Base-by-base conservation (phyloP, 176 grass and related monocot species). In the Pontederia crassipes region DNA sequence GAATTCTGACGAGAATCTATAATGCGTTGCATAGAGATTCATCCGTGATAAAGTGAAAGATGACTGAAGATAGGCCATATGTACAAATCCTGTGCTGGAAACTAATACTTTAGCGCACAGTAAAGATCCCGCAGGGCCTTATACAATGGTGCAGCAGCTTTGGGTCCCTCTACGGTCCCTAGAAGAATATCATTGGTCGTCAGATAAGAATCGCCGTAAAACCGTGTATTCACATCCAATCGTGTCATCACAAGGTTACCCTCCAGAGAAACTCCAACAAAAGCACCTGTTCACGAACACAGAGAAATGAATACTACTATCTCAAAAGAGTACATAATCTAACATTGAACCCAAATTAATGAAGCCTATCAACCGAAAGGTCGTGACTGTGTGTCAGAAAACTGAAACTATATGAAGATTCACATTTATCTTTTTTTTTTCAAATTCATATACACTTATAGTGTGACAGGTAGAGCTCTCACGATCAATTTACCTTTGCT, bases 171-270 rank as follows among this genome's bases (percentile, higher is more conserved):
- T 13, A 89, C 70, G 17, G 70, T 72, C 9, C 90, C 90, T 15
- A 69, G 74, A 58, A 89, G 90, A 77, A 95, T 86, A 52, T 95
- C 86, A 8, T 57, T 86, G 12, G 90, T 95, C 2, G 86, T 86
- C 20, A 89, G 74, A 73, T 95, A 95, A 0, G 86, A 79, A 55
- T 95, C 90, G 2, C 90, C 90, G 8, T 95, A 95, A 55, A 95
- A 95, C 13, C 48, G 55, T 29, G 78, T 65, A 74, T 95, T 89
- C 46, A 77, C 52, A 65, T 95, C 90, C 60, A 76, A 77, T 15
- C 90, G 74, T 46, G 86, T 79, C 14, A 76, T 26, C 57, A 95
- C 82, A 10, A 89, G 8, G 61, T 86, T 95, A 2, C 90, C 90
- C 67, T 95, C 86, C 20, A 95, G 77, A 18, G 90, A 95, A 55